phyloP scores from a whole-genome alignment of 306 rosid genomes.

The Malus sylvestris region DNA sequence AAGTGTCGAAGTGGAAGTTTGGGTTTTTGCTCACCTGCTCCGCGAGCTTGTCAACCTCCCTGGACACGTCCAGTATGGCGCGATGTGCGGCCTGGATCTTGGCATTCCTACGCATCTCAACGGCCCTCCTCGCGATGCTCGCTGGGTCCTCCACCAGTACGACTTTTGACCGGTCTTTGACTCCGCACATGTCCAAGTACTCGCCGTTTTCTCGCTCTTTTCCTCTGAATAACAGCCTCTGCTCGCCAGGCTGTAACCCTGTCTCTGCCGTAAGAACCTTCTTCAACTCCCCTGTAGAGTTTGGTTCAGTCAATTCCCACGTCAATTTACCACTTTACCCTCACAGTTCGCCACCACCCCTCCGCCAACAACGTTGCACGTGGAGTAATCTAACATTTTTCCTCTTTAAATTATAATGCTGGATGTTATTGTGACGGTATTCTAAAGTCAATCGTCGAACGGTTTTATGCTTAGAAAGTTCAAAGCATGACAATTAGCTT shows the following conservation, averaged over 20 bases:
- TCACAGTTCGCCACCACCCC: neutral
- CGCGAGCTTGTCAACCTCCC: conserved; percentile 50
- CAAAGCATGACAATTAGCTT: neutral
- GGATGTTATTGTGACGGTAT: accelerated
- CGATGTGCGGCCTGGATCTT: conserved; percentile 52
- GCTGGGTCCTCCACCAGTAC: conserved; percentile 55
- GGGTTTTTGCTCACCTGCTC: conserved; percentile 40
- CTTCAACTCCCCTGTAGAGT: conserved; percentile 69
- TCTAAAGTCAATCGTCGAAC: no score
- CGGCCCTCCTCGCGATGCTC: conserved; percentile 51
- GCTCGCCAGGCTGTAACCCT: conserved; percentile 50
- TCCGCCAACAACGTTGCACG: neutral
- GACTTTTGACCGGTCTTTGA: conserved; percentile 67
- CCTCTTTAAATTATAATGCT: neutral
- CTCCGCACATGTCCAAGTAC: conserved; percentile 61
- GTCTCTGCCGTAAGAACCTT: conserved; percentile 51
- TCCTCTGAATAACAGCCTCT: conserved; percentile 51
- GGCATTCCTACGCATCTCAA: conserved; percentile 45
- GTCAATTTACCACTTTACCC: neutral
- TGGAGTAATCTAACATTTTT: neutral
- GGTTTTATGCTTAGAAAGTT: no score
- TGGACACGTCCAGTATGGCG: conserved; percentile 42
- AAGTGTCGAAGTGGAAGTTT: neutral
- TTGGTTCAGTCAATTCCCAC: neutral
- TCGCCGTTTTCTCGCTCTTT: conserved; percentile 60